Evolutionary conservation across 768 basidiomycete species (phyloP).

Genomic region (Polyporus arcularius): DNA sequence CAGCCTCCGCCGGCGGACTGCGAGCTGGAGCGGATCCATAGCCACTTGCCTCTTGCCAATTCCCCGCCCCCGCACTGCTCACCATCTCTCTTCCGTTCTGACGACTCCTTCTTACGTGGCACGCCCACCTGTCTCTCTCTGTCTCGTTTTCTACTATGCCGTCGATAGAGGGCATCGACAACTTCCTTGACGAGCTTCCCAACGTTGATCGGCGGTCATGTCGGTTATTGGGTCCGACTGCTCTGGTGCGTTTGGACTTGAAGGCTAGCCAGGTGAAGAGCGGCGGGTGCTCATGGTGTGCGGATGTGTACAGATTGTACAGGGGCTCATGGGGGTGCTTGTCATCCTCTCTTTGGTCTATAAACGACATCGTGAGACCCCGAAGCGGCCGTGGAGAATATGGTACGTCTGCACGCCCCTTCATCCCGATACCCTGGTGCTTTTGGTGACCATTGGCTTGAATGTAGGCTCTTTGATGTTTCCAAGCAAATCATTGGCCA

Average conservation of each 20-base stretch:
- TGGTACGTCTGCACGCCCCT: conserved; percentile 53
- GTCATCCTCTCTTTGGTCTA: conserved; percentile 86
- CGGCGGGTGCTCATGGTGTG: conserved; percentile 1
- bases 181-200: conserved; percentile 35
- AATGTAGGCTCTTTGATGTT: conserved; percentile 84
- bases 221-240: conserved; percentile 49
- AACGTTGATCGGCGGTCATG: conserved; percentile 45
- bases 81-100: neutral
- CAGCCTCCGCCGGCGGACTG: conserved; percentile 4
- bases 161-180: conserved; percentile 12
- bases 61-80: neutral
- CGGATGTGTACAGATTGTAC: conserved; percentile 57
- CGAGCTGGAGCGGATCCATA: conserved; percentile 3
- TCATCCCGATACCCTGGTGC: neutral
- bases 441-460: neutral
- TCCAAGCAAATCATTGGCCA: conserved; percentile 90
- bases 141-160: conserved; percentile 3
- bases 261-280: neutral
- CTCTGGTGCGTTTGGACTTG: conserved; percentile 36
- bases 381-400: conserved; percentile 88
- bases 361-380: conserved; percentile 85
- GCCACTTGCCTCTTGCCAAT: conserved; percentile 12
- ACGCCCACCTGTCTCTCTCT: neutral
- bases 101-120: neutral
- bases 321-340: conserved; percentile 86